These are phyloP conservation scores for Boletales sp. DNA, from an alignment of 768 basidiomycete species.

Conservation along the genomic window DNA sequence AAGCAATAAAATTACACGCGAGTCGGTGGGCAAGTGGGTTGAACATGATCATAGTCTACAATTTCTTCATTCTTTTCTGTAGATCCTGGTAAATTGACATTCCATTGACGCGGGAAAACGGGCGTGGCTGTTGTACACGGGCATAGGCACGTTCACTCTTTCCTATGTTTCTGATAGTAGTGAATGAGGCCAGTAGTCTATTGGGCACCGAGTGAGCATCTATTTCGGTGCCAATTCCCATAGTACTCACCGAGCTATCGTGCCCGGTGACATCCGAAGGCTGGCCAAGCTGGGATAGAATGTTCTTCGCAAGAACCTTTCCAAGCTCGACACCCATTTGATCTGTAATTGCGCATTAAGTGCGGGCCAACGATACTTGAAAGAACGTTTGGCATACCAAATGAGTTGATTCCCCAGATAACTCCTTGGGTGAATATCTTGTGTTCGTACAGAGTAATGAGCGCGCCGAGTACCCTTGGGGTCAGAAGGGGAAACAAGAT, in stretches of 20 bases:
- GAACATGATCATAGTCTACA: constrained; percentile 3
- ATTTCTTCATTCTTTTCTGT: background rate
- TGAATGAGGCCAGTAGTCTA: constrained; percentile 96
- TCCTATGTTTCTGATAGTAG: constrained; percentile 90
- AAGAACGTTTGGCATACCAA: constrained; percentile 51
- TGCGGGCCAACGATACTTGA: background rate
- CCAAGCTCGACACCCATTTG: constrained; percentile 99
- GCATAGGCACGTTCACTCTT: constrained; percentile 48
- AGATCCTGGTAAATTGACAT: background rate
- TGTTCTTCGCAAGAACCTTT: constrained; percentile 95
- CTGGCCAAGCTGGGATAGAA: constrained; percentile 81
- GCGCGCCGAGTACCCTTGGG: constrained; percentile 80
- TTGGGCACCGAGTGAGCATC: constrained; percentile 5
- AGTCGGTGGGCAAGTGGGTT: background rate
- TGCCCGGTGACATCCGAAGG: constrained; percentile 81
- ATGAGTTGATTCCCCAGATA: constrained; percentile 98
- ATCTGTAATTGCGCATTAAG: constrained; percentile 43
- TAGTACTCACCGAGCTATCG: constrained; percentile 66
- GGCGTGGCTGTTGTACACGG: constrained; percentile 22
- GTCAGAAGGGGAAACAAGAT: constrained; percentile 93
- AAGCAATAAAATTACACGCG: constrained; percentile 13
- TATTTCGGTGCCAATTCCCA: background rate
- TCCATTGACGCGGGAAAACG: background rate
- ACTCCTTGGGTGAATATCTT: constrained; percentile 99
- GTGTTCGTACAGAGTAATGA: constrained; percentile 94